Evolutionary conservation across 225 moss, liverwort and hornwort genomes (phyloP).

Genomic region (Rhytidiadelphus loreus): DNA sequence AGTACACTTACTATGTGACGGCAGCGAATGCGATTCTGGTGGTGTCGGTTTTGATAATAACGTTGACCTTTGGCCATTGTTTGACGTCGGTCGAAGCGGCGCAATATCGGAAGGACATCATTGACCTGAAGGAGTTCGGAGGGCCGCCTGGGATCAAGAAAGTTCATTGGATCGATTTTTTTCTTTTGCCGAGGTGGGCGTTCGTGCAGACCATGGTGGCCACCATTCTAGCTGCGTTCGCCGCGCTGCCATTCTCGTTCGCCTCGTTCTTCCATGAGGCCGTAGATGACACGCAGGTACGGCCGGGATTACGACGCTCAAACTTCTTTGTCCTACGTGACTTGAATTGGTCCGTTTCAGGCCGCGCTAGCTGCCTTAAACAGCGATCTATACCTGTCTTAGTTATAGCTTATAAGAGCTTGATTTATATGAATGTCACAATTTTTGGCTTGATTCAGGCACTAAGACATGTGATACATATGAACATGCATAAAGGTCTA

Average conservation of each 20-base stretch:
- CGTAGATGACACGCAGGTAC: background rate
- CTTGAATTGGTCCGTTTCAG: background rate
- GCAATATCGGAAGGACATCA: background rate
- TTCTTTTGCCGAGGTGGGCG: background rate
- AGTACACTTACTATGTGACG: background rate
- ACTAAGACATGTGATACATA: too few species aligned
- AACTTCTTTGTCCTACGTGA: background rate
- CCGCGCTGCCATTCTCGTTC: background rate
- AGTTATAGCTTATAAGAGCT: too few species aligned
- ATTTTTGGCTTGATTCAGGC: too few species aligned
- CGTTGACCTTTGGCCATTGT: background rate
- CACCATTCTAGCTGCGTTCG: background rate
- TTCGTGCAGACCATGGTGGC: background rate
- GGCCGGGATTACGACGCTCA: background rate
- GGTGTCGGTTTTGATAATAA: background rate
- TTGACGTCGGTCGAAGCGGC: background rate
- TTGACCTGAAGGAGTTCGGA: background rate
- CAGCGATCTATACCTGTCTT: background rate
- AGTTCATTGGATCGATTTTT: background rate
- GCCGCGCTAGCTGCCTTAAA: background rate
- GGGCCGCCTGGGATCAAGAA: background rate
- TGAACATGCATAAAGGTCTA: too few species aligned
- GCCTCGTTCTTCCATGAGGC: background rate
- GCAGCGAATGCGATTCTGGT: background rate
- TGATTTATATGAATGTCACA: background rate